Base-by-base conservation (phyloP, 129 eudicot genomes). In the Tanacetum coccineum region DNA sequence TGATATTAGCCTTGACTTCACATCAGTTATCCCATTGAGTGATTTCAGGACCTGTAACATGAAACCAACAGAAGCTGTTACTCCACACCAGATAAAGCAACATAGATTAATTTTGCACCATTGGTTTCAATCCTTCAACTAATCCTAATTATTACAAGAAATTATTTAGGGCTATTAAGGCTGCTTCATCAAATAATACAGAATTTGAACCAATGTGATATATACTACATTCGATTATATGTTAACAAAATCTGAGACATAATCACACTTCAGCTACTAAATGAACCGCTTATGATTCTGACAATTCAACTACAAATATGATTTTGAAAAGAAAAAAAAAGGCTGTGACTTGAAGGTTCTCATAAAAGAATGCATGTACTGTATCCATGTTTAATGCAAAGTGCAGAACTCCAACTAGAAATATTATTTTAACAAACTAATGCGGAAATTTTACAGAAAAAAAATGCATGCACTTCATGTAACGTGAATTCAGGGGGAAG, bases 11-110 rank as follows among this genome's bases (percentile, higher is more conserved):
- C 98, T 84, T 36, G 86, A 76, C 74, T 72, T 78, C 64, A 70
- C 73, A 65, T 88, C 87, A 68, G 75, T 66, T 51, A 88, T 78
- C 54, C 88, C 88, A 80, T 88, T 82, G 40, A 92, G 80, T 20
- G 96, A 88, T 68, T 71, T 47, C 47, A 92, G 76, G 64, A 88
- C 85, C 98, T 92, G 89, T 62, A 50, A 57, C 36, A 64, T 57
- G 62, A 55, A 73, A 50, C 25, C 20, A 62, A 60, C 44, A 44
- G 22, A 52, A 68, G 62, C 30, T 39, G 39, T 75, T 26, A 68
- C 62, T 59, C 74, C 28, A 49, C 44, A 74, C 18, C 53, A 39
- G n/a, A 74, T 55, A 62, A 62, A 22, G 61, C 60, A 62, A 51
- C 22, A n/a, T 61, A 36, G 6, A 45, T 32, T 62, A 51, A 32